These are phyloP conservation scores for Fusarium falciforme DNA, from an alignment of 2,329 filamentous ascomycete species.

Conservation along the genomic window DNA sequence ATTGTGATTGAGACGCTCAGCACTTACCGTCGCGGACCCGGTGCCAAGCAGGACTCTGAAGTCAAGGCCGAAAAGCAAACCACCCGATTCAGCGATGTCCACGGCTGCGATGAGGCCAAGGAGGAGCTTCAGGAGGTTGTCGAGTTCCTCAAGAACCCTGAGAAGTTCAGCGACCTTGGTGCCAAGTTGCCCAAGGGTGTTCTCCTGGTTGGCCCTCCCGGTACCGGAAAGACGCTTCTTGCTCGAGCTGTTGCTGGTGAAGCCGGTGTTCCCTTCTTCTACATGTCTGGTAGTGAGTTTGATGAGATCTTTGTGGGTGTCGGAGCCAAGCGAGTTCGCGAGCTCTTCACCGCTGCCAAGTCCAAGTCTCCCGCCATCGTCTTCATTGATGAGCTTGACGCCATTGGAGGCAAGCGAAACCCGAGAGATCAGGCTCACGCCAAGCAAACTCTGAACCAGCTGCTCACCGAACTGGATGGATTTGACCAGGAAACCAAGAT, in stretches of 20 bases:
- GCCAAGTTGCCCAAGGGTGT: slow-evolving; percentile 98
- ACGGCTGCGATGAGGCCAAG: slow-evolving; percentile 98
- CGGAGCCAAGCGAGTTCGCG: slow-evolving; percentile 93
- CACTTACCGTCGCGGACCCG: slow-evolving; percentile 78
- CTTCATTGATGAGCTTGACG: slow-evolving; percentile 94
- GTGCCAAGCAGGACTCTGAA: slow-evolving; percentile 79
- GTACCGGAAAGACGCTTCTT: slow-evolving; percentile 96
- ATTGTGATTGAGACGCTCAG: slow-evolving; percentile 86
- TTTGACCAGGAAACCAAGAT: slow-evolving; percentile 96
- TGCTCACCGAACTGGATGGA: slow-evolving; percentile 95
- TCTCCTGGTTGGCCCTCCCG: slow-evolving; percentile 91
- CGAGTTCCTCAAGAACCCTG: slow-evolving; percentile 93
- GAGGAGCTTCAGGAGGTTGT: slow-evolving; percentile 97
- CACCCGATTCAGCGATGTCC: slow-evolving; percentile 91
- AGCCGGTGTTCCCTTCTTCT: slow-evolving; percentile 98
- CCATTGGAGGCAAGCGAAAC: slow-evolving; percentile 93
- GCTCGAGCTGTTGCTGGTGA: slow-evolving; percentile 96
- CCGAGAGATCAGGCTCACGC: slow-evolving; percentile 93
- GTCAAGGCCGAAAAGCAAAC: slow-evolving; percentile 94
- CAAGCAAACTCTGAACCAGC: slow-evolving; percentile 97
- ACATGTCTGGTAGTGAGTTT: slow-evolving; percentile 99
- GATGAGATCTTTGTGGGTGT: slow-evolving; percentile 99
- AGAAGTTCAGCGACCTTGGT: slow-evolving; percentile 92
- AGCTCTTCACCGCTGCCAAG: slow-evolving; percentile 87
- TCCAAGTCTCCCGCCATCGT: slow-evolving; percentile 91